Evolutionary conservation across 345 rosid genomes (phyloP).

Genomic region (Dipteronia dyeriana): DNA sequence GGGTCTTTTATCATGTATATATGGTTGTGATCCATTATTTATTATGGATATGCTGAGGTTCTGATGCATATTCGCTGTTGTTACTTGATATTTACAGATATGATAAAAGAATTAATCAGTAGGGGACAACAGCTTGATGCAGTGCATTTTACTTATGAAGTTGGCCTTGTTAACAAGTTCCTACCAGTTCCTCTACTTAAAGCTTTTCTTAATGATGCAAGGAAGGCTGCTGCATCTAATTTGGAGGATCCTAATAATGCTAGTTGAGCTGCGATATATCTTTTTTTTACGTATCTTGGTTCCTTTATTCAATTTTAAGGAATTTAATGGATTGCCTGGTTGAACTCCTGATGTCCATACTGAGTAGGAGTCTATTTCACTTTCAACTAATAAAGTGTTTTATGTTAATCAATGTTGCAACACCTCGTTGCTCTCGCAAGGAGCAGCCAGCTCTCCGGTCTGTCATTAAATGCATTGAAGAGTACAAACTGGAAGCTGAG

Average conservation of each 20-base stretch:
- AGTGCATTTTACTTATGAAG: conserved; percentile 93
- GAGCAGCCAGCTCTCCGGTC: conserved; percentile 94
- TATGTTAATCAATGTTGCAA: conserved; percentile 35
- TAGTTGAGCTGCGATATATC: conserved; percentile 85
- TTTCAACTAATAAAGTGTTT: neutral
- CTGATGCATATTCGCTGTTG: conserved; percentile 20
- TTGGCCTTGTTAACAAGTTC: conserved; percentile 81
- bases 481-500: conserved; percentile 82
- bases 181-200: conserved; percentile 89
- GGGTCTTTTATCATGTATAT: neutral
- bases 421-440: conserved; percentile 78
- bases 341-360: too few species aligned
- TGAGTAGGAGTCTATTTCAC: too few species aligned
- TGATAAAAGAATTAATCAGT: conserved; percentile 83
- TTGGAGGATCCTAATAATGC: conserved; percentile 80
- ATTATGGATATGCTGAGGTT: neutral
- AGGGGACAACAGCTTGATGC: conserved; percentile 99
- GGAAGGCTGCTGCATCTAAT: conserved; percentile 80
- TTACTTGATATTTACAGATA: conserved; percentile 45
- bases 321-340: neutral
- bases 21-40: neutral
- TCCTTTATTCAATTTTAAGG: neutral
- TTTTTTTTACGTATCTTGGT: neutral
- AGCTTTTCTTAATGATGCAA: conserved; percentile 85
- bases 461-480: conserved; percentile 94